phyloP scores from a whole-genome alignment of 2,329 filamentous ascomycete genomes.

The Colletotrichum echinochloae region DNA sequence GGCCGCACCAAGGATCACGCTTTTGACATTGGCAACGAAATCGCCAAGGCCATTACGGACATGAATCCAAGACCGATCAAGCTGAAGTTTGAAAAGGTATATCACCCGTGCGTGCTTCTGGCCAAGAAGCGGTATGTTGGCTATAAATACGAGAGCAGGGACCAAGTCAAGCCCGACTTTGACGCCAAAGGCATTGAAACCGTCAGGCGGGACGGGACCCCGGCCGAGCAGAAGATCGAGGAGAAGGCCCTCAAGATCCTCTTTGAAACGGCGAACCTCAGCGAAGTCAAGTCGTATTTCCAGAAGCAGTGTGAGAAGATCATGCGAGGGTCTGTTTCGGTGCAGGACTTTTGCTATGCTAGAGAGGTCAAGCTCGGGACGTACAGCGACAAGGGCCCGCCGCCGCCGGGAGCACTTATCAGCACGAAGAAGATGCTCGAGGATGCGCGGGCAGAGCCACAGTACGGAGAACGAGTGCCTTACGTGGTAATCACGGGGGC shows the following conservation, averaged over 20 bases:
- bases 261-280: conserved; percentile 90
- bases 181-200: conserved; percentile 99
- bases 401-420: conserved; percentile 89
- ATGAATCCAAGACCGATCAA: conserved; percentile 93
- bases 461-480: conserved; percentile 94
- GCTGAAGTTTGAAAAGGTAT: conserved; percentile 98
- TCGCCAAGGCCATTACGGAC: conserved; percentile 86
- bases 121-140: conserved; percentile 99
- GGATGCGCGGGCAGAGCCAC: conserved; percentile 88
- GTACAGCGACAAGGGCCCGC: conserved; percentile 83
- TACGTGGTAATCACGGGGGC: conserved; percentile 94
- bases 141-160: conserved; percentile 89
- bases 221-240: conserved; percentile 95
- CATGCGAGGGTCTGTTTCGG: conserved; percentile 86
- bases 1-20: conserved; percentile 89
- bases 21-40: conserved; percentile 93
- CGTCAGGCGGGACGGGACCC: conserved; percentile 92
- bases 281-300: conserved; percentile 89
- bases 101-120: conserved; percentile 91
- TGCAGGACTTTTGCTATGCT: conserved; percentile 97
- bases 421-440: conserved; percentile 87
- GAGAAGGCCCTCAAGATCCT: conserved; percentile 90
- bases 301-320: conserved; percentile 92
- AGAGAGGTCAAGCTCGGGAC: conserved; percentile 90
- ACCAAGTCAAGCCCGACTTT: conserved; percentile 85